Evolutionary conservation across 148 eudicot genomes (phyloP).

Genomic region (Vaccinium corymbosum): DNA sequence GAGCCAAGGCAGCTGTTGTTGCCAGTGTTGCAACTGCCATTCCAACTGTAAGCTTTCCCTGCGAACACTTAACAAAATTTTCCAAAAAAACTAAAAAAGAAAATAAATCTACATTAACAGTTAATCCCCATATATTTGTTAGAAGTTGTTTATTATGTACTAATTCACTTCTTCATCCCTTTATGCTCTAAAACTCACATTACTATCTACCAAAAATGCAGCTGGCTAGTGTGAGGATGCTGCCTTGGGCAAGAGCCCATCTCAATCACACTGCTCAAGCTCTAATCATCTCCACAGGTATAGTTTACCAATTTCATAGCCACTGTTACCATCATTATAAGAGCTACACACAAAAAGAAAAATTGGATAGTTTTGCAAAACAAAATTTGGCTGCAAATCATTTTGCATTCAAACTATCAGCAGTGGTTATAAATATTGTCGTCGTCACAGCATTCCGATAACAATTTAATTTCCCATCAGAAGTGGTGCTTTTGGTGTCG

Average conservation of each 20-base stretch:
- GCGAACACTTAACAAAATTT: background rate
- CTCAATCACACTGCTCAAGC: conserved; percentile 92
- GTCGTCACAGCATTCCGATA: background rate
- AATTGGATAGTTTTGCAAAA: no score
- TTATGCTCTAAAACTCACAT: background rate
- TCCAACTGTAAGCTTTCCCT: conserved; percentile 56
- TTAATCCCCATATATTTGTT: background rate
- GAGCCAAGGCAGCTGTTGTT: conserved; percentile 83
- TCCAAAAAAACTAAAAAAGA: background rate
- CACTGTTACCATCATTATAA: background rate
- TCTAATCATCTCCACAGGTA: conserved; percentile 83
- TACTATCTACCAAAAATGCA: conserved; percentile 18
- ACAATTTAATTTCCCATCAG: background rate
- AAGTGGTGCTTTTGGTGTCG: background rate
- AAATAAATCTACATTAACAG: background rate
- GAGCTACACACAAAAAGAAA: no score
- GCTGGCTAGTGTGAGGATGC: conserved; percentile 81
- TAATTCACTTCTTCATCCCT: background rate
- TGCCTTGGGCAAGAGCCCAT: conserved; percentile 88
- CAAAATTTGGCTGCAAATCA: no score
- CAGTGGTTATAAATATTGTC: background rate
- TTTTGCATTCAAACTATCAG: no score
- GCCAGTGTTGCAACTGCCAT: conserved; percentile 80
- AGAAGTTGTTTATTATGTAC: background rate
- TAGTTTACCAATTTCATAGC: background rate